Evolutionary conservation across 129 eudicot species (phyloP), one percentile per base, ranked within the genome.

Genomic region (Kitagawia praeruptora): DNA sequence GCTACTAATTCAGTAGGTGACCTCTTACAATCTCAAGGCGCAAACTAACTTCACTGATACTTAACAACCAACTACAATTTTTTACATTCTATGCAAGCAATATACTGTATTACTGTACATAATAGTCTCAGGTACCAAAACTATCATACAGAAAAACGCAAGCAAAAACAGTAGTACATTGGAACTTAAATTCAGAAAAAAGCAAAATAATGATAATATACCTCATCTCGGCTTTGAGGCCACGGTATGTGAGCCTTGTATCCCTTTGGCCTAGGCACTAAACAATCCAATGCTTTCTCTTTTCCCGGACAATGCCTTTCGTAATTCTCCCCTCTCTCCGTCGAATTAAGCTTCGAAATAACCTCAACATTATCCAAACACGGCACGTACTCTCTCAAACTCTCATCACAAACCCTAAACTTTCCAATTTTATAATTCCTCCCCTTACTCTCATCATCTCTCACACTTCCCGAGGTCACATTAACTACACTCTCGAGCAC

Each of bases 161-260:
- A 71, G 40, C 16, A 38, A 40, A 40, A 16, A 41, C 42, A 71
- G 4, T 0, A 40, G 49, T 42, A 42, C 45, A 21, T 40, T 42
- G 14, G 19, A 8, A 23, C 23, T 41, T 72, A 10, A 70, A 23
- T n/a, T 72, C 19, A 42, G 2, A 19, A 18, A 19, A 3, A 41
- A 72, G 37, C 53, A 23, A n/a, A 3, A 67, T 19, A 21, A 41
- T 0, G 38, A 21, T n/a, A 28, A 8, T 0, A 15, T 82, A 91
- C 98, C 96, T 93, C 91, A 71, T 93, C 86, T 19, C 93, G 83
- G 81, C 98, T 93, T 70, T 82, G 79, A 0, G 98, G 98, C 98
- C 98, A 93, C 4, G 94, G 89, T 72, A 91, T 87, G 53, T 83
- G 92, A 77, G 70, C 34, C 83, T 90, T 90, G 76, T 93, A 93